A percentile compares a stretch with the other conserved stretches of the same genome.
Evolutionary conservation across 306 rosid species (phyloP).

Genomic region (Cicer cuneatum): DNA sequence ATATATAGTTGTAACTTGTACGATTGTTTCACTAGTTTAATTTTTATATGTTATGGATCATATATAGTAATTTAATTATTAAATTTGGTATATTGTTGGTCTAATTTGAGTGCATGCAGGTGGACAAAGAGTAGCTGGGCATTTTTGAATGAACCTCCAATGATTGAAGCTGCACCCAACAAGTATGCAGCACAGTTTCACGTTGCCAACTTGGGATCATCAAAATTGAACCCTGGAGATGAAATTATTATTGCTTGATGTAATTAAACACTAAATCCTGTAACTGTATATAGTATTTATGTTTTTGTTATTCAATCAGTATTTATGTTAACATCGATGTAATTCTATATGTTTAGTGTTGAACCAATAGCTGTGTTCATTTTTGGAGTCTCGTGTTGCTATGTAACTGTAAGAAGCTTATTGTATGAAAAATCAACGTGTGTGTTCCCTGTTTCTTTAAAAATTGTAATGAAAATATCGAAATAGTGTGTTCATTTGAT

Average conservation of each 20-base stretch:
- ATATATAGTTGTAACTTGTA: too few species aligned
- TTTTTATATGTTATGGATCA: neutral
- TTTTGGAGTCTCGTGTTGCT: neutral
- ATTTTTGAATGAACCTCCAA: slow-evolving; percentile 86
- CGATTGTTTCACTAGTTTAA: neutral
- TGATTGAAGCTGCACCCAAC: slow-evolving; percentile 55
- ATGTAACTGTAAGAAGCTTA: neutral
- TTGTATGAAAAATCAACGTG: neutral
- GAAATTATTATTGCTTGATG: slow-evolving; percentile 53
- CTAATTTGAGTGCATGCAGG: slow-evolving; percentile 58
- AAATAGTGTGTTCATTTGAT: neutral
- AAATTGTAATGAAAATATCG: slow-evolving; percentile 10
- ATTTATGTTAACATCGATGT: neutral
- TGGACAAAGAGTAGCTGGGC: slow-evolving; percentile 94
- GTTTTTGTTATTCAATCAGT: too few species aligned
- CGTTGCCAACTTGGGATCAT: slow-evolving; percentile 52
- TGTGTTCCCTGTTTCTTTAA: neutral
- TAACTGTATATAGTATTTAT: neutral
- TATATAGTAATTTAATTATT: neutral
- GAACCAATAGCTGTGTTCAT: neutral
- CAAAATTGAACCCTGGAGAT: slow-evolving; percentile 35
- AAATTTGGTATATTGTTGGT: neutral
- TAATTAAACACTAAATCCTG: neutral
- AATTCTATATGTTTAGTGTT: neutral
- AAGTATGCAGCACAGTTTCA: slow-evolving; percentile 69